These are phyloP conservation scores for Capsicum baccatum DNA, from an alignment of 257 asterid genomes.

Conservation along the genomic window DNA sequence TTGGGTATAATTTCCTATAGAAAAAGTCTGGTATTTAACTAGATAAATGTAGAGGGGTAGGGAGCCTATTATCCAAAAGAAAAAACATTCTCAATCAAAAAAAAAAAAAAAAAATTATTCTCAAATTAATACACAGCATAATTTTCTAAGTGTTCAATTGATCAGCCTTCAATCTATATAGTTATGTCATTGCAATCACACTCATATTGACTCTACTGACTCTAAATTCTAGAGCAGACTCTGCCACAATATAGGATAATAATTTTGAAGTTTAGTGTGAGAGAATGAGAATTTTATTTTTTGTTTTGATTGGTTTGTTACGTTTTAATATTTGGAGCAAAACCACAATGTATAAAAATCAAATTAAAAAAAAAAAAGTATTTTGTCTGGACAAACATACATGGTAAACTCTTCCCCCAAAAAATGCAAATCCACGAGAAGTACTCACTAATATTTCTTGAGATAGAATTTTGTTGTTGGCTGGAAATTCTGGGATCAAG, in stretches of 20 bases:
- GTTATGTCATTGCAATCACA: background rate
- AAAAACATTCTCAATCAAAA: background rate
- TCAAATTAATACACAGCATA: background rate
- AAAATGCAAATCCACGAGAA: background rate
- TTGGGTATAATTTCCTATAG: background rate
- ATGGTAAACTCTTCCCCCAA: background rate
- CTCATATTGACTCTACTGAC: no score
- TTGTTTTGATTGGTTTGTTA: background rate
- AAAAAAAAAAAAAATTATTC: background rate
- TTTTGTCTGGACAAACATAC: background rate
- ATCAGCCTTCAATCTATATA: background rate
- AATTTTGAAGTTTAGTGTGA: background rate
- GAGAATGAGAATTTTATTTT: background rate
- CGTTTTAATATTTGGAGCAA: background rate
- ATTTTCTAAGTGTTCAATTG: background rate
- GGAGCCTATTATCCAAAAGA: background rate
- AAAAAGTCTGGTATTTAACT: background rate
- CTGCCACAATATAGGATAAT: background rate
- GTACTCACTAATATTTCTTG: conserved; percentile 40
- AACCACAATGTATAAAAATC: background rate
- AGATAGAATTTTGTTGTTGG: conserved; percentile 30
- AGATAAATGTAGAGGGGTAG: background rate
- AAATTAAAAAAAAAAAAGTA: background rate
- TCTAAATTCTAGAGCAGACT: background rate
- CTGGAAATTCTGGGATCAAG: conserved; percentile 20